Base-by-base conservation (phyloP, 768 basidiomycete genomes). In the Scleroderma bovista region DNA sequence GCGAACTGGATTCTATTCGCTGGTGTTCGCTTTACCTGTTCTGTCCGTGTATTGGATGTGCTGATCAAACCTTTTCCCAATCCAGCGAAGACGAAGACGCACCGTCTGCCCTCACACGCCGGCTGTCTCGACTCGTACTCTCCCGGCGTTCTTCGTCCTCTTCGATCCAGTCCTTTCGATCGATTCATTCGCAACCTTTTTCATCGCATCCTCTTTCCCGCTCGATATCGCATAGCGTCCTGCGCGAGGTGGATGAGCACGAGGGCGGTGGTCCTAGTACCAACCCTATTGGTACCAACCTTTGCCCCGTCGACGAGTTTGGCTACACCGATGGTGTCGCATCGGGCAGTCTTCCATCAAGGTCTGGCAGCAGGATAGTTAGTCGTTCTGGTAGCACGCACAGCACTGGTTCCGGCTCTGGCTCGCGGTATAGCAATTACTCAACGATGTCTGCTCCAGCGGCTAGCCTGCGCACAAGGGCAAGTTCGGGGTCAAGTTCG, bases 61-160 rank as follows among this genome's bases (percentile, higher is more conserved):
- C 7, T 29, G 22, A 39, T 48, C 37, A 44, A 32, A 17, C 31
- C 31, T 39, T 32, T 42, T 43, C 46, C 29, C 11, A 17, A 45
- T 60, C 47, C 62, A 84, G 83, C 48, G 84, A 86, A 69, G 84
- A 86, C 63, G 84, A 86, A 70, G 81, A 84, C 50, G 83, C 84
- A 0, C 84, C 84, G 6, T 84, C 81, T 0, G 74, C 80, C 2
- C 74, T 86, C 12, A 86, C 84, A 0, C 72, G 76, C 10, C 79
- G 83, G 8, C 65, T 86, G 6, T 85, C 83, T 5, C 65, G 73
- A 0, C 74, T 85, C 46, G 76, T 77, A 56, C 68, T 84, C 16
- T 68, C 74, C 1, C 68, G 72, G 5, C 72, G 70, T 6, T 64
- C 74, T 13, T 83, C 78, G 0, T 65, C 69, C 1, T 69, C 75